Evolutionary conservation across 2,329 filamentous ascomycete species (phyloP), one percentile per base, ranked within the genome.

Genomic region (Triangularia verruculosa): DNA sequence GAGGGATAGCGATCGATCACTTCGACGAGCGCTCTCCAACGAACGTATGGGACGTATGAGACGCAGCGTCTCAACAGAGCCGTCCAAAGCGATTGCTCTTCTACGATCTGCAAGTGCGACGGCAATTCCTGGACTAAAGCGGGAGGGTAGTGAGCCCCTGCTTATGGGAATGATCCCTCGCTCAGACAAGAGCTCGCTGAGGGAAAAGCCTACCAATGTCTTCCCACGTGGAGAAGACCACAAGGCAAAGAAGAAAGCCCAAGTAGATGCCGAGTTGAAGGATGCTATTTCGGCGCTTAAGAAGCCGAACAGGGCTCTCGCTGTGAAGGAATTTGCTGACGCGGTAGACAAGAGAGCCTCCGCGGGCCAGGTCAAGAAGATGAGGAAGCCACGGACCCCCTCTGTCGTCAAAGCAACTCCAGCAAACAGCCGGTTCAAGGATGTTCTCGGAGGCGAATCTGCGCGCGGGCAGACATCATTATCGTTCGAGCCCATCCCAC

Each of bases 231-330:
- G 52, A n/a, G 81, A 82, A 1, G 85, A 87, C 62, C 73, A 78
- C 1, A 91, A 85, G 74, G 80, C 84, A 30, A 86, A 80, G 70
- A 90, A 86, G 73, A 89, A 89, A 72, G 88, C 87, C 2, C 76
- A 84, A 22, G 82, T 92, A 1, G 86, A 92, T 56, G 85, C 87
- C 27, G 88, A 93, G 71, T 76, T 94, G 32, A 85, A 86, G 68
- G 85, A 91, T 64, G 91, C 91, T 8, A 93, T 95, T 57, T 85
- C 84, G 5, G 84, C 87, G 9, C 74, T 94, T 51, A 88, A 90
- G 73, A 92, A 88, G 74, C 91, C 91, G 0, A 93, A 94, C 70
- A 85, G 91, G 54, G 83, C 86, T 22, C 80, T 90, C 47, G 89
- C 88, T 12, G 86, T 87, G 30, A 88, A 87, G 70, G 83, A 86